phyloP scores from a whole-genome alignment of 805 yeast species.

The Candida oleophila region DNA sequence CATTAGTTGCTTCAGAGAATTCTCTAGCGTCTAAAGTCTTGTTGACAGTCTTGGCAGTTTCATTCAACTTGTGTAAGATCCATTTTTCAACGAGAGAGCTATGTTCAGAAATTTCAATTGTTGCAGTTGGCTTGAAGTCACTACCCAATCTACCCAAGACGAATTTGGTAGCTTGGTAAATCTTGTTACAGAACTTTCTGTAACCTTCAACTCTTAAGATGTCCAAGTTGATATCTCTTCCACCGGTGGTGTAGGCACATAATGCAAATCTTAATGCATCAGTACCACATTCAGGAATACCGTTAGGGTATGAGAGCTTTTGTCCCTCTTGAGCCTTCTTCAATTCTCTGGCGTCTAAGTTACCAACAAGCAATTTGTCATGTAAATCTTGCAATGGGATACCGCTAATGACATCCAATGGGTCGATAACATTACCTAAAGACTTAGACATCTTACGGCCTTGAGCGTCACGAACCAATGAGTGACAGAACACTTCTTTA shows the following conservation, averaged over 20 bases:
- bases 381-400: conserved; percentile 77
- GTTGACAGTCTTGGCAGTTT: conserved; percentile 63
- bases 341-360: conserved; percentile 85
- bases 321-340: conserved; percentile 88
- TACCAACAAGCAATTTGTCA: conserved; percentile 74
- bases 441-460: conserved; percentile 99
- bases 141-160: conserved; percentile 90
- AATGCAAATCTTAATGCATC: conserved; percentile 97
- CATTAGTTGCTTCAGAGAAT: conserved; percentile 82
- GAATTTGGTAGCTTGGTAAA: conserved; percentile 97
- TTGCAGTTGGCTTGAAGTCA: conserved; percentile 79
- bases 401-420: conserved; percentile 90
- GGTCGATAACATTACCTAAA: conserved; percentile 94
- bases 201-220: conserved; percentile 97
- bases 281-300: conserved; percentile 99
- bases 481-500: conserved; percentile 96
- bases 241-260: conserved; percentile 98
- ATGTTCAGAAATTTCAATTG: conserved; percentile 62
- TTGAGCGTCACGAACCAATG: conserved; percentile 97
- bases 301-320: conserved; percentile 85
- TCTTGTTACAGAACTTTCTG: conserved; percentile 99
- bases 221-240: conserved; percentile 95
- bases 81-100: conserved; percentile 94
- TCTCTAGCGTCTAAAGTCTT: conserved; percentile 78
- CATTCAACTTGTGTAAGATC: conserved; percentile 85